These are phyloP conservation scores for Paracamarosporium sp. DNA, from an alignment of 2,329 filamentous ascomycete species.

Conservation along the genomic window DNA sequence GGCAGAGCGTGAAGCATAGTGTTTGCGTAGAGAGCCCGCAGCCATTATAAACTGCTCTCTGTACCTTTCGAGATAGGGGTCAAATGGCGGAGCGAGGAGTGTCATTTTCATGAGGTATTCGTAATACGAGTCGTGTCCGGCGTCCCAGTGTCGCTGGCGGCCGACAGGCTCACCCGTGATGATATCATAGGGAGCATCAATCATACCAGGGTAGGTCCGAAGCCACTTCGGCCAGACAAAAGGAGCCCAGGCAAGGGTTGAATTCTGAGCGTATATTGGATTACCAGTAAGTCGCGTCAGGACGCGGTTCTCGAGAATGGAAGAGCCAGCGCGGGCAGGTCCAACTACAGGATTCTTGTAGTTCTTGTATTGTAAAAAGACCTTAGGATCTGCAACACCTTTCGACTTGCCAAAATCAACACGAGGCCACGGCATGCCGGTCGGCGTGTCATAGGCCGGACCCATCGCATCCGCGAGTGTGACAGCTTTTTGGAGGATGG, in stretches of 20 bases:
- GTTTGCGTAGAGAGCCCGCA: slow-evolving; percentile 43
- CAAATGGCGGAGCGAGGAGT: slow-evolving; percentile 43
- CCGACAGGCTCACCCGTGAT: slow-evolving; percentile 49
- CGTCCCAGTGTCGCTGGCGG: slow-evolving; percentile 51
- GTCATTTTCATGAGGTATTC: slow-evolving; percentile 52
- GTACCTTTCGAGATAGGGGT: slow-evolving; percentile 44
- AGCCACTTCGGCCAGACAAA: slow-evolving; percentile 53
- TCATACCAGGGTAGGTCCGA: slow-evolving; percentile 49
- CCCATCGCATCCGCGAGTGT: slow-evolving; percentile 45
- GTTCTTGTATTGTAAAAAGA: slow-evolving; percentile 31
- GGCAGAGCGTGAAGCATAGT: slow-evolving; percentile 45
- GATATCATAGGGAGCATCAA: slow-evolving; percentile 53
- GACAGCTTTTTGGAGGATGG: slow-evolving; percentile 46
- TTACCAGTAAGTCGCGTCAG: slow-evolving; percentile 51
- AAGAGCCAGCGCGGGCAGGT: slow-evolving; percentile 52
- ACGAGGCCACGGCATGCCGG: slow-evolving; percentile 54
- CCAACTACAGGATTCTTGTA: slow-evolving; percentile 47
- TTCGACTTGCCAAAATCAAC: slow-evolving; percentile 48
- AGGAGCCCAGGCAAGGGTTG: slow-evolving; percentile 52
- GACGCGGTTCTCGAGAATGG: slow-evolving; percentile 53
- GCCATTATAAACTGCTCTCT: slow-evolving; percentile 41
- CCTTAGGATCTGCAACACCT: slow-evolving; percentile 38
- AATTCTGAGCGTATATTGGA: slow-evolving; percentile 48
- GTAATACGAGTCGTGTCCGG: slow-evolving; percentile 53
- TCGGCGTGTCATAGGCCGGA: slow-evolving; percentile 49